phyloP scores from a whole-genome alignment of 352 stramenopile genomes.

The Aphanomyces cochlioides region DNA sequence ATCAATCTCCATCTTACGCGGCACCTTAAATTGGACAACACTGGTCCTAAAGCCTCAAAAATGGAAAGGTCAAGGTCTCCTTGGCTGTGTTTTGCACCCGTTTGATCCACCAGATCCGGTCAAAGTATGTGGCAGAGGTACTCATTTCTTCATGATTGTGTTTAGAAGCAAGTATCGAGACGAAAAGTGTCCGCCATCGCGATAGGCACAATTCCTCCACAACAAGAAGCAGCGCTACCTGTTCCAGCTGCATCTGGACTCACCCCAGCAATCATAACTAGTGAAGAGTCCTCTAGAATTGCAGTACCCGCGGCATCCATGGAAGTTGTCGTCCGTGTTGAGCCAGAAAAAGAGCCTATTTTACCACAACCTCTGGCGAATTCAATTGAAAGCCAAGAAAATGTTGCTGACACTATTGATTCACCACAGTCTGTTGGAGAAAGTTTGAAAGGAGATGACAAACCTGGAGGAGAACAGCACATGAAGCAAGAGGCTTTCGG shows the following conservation, averaged over 20 bases:
- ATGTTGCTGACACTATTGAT: too few species aligned
- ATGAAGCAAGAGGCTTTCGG: too few species aligned
- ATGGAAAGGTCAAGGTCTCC: constrained; percentile 25
- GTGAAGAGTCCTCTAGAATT: too few species aligned
- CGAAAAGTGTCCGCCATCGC: constrained; percentile 1
- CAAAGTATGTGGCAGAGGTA: not conserved
- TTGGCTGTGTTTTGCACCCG: constrained; percentile 27
- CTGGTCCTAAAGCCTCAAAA: constrained; percentile 29
- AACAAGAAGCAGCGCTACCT: not conserved
- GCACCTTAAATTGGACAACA: not conserved
- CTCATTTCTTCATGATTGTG: not conserved
- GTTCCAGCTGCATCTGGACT: not conserved
- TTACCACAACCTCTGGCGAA: too few species aligned
- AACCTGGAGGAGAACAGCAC: too few species aligned
- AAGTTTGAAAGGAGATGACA: too few species aligned
- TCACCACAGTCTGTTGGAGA: too few species aligned
- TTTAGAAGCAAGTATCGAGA: not conserved
- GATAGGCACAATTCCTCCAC: not conserved
- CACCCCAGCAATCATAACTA: too few species aligned
- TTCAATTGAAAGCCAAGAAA: too few species aligned
- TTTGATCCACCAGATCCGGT: constrained; percentile 8
- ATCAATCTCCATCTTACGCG: constrained; percentile 12
- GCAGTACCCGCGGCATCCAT: too few species aligned
- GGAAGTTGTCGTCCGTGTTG: too few species aligned
- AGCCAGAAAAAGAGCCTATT: too few species aligned